Percentiles rank a stretch among this genome's conserved stretches.
Evolutionary conservation across 768 basidiomycete genomes (phyloP).

Genomic region (Boletus vinaceobasis): DNA sequence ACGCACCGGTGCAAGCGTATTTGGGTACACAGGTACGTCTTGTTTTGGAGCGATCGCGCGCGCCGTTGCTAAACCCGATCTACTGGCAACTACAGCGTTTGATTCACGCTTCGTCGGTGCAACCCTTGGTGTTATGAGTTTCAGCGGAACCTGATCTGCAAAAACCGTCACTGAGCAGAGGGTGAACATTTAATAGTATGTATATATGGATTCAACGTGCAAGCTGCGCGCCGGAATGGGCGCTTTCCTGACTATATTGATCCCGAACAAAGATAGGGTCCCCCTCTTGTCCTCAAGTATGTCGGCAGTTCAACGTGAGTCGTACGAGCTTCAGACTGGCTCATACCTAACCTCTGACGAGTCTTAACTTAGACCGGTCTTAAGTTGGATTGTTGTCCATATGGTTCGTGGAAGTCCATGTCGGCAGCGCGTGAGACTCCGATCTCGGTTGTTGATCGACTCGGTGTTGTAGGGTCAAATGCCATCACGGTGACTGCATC

Average conservation of each 20-base stretch:
- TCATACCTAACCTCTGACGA: neutral
- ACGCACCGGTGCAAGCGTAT: neutral
- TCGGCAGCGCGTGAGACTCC: slow-evolving; percentile 22
- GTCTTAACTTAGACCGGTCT: neutral
- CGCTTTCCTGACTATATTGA: slow-evolving; percentile 3
- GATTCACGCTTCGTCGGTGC: neutral
- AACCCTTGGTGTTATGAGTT: neutral
- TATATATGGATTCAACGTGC: slow-evolving; percentile 4
- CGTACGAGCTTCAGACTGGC: neutral
- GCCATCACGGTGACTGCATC: slow-evolving; percentile 13
- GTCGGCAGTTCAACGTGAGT: slow-evolving; percentile 5
- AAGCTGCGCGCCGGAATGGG: neutral
- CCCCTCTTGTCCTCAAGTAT: neutral
- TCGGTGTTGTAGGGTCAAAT: slow-evolving; percentile 1
- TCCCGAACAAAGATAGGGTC: slow-evolving; percentile 4
- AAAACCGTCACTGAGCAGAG: neutral
- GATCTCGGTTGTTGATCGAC: slow-evolving; percentile 14
- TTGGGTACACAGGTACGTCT: neutral
- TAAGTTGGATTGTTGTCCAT: neutral
- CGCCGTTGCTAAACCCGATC: neutral
- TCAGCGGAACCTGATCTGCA: slow-evolving; percentile 11
- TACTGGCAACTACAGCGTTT: neutral
- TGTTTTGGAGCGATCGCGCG: slow-evolving; percentile 13
- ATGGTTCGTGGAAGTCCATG: neutral
- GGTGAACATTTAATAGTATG: neutral